Base-by-base conservation (phyloP, 2,329 filamentous ascomycete species). In the Parafenestella ontariensis region DNA sequence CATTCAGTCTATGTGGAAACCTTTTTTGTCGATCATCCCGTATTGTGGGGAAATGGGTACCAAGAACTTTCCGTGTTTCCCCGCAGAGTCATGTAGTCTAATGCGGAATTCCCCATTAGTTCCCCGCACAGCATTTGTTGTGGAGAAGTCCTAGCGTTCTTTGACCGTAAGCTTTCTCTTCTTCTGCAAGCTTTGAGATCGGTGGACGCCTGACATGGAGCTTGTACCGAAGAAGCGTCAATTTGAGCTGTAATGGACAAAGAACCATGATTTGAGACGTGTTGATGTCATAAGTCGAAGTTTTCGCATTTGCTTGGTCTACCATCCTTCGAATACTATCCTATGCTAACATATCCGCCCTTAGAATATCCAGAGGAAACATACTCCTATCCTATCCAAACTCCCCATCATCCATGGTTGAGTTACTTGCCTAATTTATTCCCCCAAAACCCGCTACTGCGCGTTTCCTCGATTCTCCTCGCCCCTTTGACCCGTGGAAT, bases 401-500 rank as follows among this genome's bases (percentile, higher is more conserved):
- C 17, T 5, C 23, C n/a, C 9, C 41, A 11, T 29, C 41, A 23
- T 17, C n/a, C n/a, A n/a, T n/a, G n/a, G n/a, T n/a, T n/a, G n/a
- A n/a, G n/a, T n/a, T n/a, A n/a, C n/a, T n/a, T n/a, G n/a, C n/a
- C n/a, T n/a, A n/a, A n/a, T n/a, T n/a, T n/a, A n/a, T n/a, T n/a
- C n/a, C n/a, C n/a, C n/a, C n/a, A n/a, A n/a, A n/a, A n/a, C n/a
- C n/a, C n/a, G 13, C 13, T 13, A 15, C 33, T 11, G 33, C 6
- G 20, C 7, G 41, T 21, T n/a, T n/a, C n/a, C n/a, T n/a, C 41
- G 3, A 5, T 17, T 3, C 3, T 43, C 49, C 34, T 63, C 61
- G 6, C 61, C 64, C 21, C 89, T 82, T 65, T 80, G 80, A 65
- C 87, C 87, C 15, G 90, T 91, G 51, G 88, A 85, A 71, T 89